These are phyloP conservation scores for Mycena maculata DNA, from an alignment of 768 basidiomycete genomes.

Conservation along the genomic window DNA sequence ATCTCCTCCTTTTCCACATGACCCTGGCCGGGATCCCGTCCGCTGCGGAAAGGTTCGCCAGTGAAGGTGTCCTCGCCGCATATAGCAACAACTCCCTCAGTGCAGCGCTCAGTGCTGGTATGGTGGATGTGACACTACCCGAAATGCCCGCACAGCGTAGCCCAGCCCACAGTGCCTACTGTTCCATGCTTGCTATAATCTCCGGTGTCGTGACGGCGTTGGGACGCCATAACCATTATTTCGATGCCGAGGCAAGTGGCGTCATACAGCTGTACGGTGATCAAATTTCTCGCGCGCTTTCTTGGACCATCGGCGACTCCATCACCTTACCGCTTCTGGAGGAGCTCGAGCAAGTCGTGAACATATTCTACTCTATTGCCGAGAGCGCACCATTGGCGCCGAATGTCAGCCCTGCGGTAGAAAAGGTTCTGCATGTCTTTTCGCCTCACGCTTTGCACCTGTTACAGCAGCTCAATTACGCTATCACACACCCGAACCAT, in stretches of 20 bases:
- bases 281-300: constrained; percentile 80
- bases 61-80: constrained; percentile 82
- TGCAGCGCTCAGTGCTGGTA: constrained; percentile 77
- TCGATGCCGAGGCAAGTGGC: constrained; percentile 86
- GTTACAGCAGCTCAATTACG: constrained; percentile 90
- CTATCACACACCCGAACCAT: constrained; percentile 91
- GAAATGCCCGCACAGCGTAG: constrained; percentile 82
- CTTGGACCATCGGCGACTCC: constrained; percentile 84
- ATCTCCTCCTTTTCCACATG: constrained; percentile 89
- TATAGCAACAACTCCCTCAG: constrained; percentile 89
- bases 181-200: constrained; percentile 84
- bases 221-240: constrained; percentile 77
- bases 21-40: constrained; percentile 79
- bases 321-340: constrained; percentile 83
- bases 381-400: constrained; percentile 60
- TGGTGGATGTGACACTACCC: constrained; percentile 72
- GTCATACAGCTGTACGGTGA: constrained; percentile 87
- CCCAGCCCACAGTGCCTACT: constrained; percentile 85
- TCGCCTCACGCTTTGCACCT: constrained; percentile 75
- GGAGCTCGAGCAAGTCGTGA: constrained; percentile 85
- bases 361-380: constrained; percentile 82
- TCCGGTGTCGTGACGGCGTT: constrained; percentile 75
- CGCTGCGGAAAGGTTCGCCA: constrained; percentile 87
- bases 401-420: constrained; percentile 62
- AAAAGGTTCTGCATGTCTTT: constrained; percentile 76